These are phyloP conservation scores for Gypsophila paniculata DNA, from an alignment of 179 eudicot genomes.

Conservation along the genomic window DNA sequence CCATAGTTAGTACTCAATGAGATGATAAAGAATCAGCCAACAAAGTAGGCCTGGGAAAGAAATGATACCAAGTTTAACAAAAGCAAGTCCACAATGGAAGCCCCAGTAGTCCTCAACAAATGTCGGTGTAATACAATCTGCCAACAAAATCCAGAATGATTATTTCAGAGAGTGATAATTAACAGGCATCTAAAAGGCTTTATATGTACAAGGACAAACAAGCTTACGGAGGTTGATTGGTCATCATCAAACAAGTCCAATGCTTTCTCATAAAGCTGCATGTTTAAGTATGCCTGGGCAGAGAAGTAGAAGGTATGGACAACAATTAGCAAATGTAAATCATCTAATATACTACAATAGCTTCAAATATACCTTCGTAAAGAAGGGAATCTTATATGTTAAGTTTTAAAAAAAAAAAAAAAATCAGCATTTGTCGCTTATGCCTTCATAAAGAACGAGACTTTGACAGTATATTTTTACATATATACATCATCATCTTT, in stretches of 20 bases:
- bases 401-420: too few species aligned
- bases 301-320: slow-evolving; percentile 20
- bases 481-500: too few species aligned
- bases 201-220: slow-evolving; percentile 5
- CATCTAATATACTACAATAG: slow-evolving; percentile 9
- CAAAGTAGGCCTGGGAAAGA: neutral
- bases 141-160: slow-evolving; percentile 14
- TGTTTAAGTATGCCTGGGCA: slow-evolving; percentile 61
- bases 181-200: slow-evolving; percentile 5
- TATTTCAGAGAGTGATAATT: slow-evolving; percentile 9
- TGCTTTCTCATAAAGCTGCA: slow-evolving; percentile 89
- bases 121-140: slow-evolving; percentile 86
- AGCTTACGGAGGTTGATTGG: slow-evolving; percentile 70
- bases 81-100: slow-evolving; percentile 62
- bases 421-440: too few species aligned
- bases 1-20: neutral
- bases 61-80: slow-evolving; percentile 58
- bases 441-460: too few species aligned
- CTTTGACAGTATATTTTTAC: too few species aligned
- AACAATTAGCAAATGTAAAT: slow-evolving; percentile 4
- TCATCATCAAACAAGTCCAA: slow-evolving; percentile 91
- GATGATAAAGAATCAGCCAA: slow-evolving; percentile 7
- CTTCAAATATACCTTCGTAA: neutral
- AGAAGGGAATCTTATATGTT: too few species aligned
- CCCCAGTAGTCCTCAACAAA: slow-evolving; percentile 73